Evolutionary conservation across 1,284 basidiomycete genomes (phyloP).

Genomic region (Leccinum glutinopallens): DNA sequence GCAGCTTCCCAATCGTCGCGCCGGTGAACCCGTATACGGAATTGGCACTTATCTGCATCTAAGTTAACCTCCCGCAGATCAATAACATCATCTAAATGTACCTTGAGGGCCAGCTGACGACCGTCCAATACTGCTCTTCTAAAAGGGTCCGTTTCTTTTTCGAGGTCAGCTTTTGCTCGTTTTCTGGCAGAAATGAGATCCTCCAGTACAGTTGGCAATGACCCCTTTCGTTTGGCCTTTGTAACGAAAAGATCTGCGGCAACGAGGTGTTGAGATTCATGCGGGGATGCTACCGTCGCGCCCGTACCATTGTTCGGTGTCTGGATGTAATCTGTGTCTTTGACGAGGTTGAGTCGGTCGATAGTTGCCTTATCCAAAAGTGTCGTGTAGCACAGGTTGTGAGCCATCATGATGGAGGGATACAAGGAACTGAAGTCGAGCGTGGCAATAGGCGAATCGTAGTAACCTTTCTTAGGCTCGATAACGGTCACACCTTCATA

Average conservation of each 20-base stretch:
- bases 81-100: conserved; percentile 30
- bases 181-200: conserved; percentile 91
- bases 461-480: conserved; percentile 92
- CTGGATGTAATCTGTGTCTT: conserved; percentile 86
- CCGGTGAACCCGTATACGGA: conserved; percentile 98
- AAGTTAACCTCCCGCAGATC: conserved; percentile 1
- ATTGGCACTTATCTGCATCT: conserved; percentile 85
- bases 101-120: conserved; percentile 92
- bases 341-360: conserved; percentile 74
- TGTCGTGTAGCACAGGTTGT: conserved; percentile 96
- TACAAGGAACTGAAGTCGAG: conserved; percentile 97
- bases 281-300: not conserved
- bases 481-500: conserved; percentile 98
- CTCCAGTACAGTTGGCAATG: conserved; percentile 90
- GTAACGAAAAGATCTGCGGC: conserved; percentile 81
- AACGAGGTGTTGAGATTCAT: conserved; percentile 2
- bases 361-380: conserved; percentile 79
- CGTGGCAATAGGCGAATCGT: conserved; percentile 92
- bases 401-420: conserved; percentile 99
- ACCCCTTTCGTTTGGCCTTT: conserved; percentile 73
- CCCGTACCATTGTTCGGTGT: conserved; percentile 88
- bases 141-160: conserved; percentile 94
- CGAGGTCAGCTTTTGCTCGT: conserved; percentile 89
- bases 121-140: conserved; percentile 94
- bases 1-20: conserved; percentile 92